Conservation (phyloP, 495 filamentous ascomycete genomes). For the Tricharina praecox region DNA sequence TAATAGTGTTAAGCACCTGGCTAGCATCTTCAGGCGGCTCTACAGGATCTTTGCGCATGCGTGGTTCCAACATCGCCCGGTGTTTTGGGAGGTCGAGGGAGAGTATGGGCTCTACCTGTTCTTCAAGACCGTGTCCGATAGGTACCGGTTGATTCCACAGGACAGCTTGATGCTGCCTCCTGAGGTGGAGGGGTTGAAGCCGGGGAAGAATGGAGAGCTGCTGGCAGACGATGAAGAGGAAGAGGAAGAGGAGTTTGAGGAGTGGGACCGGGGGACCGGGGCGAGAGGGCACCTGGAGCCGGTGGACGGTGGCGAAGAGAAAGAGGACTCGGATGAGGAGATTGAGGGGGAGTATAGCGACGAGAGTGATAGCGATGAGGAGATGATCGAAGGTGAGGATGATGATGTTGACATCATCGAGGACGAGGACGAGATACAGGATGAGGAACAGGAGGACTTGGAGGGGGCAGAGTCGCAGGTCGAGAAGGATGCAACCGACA, state of each 20-base stretch:
- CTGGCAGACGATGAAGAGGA: conserved; percentile 18
- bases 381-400: conserved; percentile 7
- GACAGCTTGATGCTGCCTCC: conserved; percentile 91
- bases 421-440: conserved; percentile 21
- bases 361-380: conserved; percentile 13
- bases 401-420: conserved; percentile 23
- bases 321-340: conserved; percentile 23
- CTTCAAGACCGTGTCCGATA: conserved; percentile 92
- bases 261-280: conserved; percentile 18
- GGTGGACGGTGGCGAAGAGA: conserved; percentile 16
- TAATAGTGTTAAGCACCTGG: conserved; percentile 57
- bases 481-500: background rate
- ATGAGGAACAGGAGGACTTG: conserved; percentile 17
- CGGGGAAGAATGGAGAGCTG: conserved; percentile 7
- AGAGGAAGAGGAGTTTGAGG: conserved; percentile 21
- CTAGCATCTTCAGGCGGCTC: conserved; percentile 82
- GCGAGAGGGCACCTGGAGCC: conserved; percentile 12
- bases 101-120: conserved; percentile 78
- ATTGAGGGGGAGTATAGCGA: conserved; percentile 13
- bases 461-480: background rate
- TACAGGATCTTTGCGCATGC: conserved; percentile 97
- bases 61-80: conserved; percentile 88
- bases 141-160: conserved; percentile 69
- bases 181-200: conserved; percentile 69
- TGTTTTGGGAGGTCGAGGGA: conserved; percentile 93